A percentile compares a stretch with the other conserved stretches of the same genome.
Evolutionary conservation across 2,329 filamentous ascomycete genomes (phyloP).

Genomic region (Neocucurbitaria cava): DNA sequence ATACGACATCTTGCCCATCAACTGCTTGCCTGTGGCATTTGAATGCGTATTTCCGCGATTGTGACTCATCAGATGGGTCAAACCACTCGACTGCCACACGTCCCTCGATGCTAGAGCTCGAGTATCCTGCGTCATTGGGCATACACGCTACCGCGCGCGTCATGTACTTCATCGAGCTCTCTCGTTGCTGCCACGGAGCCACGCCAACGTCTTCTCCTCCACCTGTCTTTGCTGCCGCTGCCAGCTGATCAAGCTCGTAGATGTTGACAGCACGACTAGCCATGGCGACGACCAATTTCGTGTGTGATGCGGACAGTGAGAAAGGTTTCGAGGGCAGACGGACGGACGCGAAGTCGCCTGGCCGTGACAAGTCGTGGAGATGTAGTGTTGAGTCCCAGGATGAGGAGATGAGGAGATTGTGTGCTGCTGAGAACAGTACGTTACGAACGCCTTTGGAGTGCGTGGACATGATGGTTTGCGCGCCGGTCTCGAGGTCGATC

Average conservation of each 20-base stretch:
- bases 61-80: constrained; percentile 83
- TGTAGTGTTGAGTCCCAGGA: constrained; percentile 95
- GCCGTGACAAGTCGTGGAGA: constrained; percentile 71
- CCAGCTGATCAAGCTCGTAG: constrained; percentile 80
- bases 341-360: constrained; percentile 68
- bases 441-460: constrained; percentile 82
- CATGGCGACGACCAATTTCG: constrained; percentile 95
- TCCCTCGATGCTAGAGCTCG: constrained; percentile 90
- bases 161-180: constrained; percentile 95
- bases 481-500: constrained; percentile 77
- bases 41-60: constrained; percentile 96
- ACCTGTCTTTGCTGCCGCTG: constrained; percentile 40
- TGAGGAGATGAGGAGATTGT: constrained; percentile 82
- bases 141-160: constrained; percentile 93
- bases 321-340: constrained; percentile 86
- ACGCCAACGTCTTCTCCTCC: constrained; percentile 54
- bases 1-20: constrained; percentile 79
- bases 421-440: constrained; percentile 79
- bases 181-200: constrained; percentile 89
- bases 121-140: constrained; percentile 95
- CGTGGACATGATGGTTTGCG: constrained; percentile 76
- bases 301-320: constrained; percentile 77
- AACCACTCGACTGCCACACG: constrained; percentile 98
- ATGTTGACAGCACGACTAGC: constrained; percentile 91
- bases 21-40: constrained; percentile 90